These are phyloP conservation scores for Aspergillus terreus DNA, from an alignment of 2,329 filamentous ascomycete genomes.

Conservation along the genomic window DNA sequence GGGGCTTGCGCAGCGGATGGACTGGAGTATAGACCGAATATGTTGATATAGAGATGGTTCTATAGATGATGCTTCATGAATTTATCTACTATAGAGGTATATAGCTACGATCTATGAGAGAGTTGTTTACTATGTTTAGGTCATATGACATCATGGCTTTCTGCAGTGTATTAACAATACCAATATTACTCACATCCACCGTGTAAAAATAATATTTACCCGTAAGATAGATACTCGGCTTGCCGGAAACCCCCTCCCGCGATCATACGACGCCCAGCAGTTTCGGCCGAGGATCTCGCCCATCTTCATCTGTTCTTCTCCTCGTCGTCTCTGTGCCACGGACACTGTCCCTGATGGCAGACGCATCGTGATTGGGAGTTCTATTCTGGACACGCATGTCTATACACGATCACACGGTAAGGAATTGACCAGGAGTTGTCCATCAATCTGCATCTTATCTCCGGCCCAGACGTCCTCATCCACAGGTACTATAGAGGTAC, in stretches of 20 bases:
- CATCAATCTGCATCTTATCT: neutral
- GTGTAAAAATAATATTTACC: neutral
- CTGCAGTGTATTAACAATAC: neutral
- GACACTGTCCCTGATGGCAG: too few relatives aligned
- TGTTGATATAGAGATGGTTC: too few relatives aligned
- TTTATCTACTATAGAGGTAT: too few relatives aligned
- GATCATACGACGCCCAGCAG: conserved; percentile 27
- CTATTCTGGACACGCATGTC: too few relatives aligned
- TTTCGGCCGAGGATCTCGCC: neutral
- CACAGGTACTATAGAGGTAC: too few relatives aligned
- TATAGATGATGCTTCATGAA: too few relatives aligned
- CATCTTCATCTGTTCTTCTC: neutral
- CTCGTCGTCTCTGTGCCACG: neutral
- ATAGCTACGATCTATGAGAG: too few relatives aligned
- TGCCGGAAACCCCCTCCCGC: conserved; percentile 27
- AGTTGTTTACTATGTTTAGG: too few relatives aligned
- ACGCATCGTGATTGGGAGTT: too few relatives aligned
- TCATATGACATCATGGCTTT: neutral
- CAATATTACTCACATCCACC: neutral
- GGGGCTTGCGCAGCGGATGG: conserved; percentile 33
- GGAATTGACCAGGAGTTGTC: too few relatives aligned
- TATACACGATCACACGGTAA: too few relatives aligned
- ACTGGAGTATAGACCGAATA: neutral
- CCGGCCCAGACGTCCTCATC: too few relatives aligned
- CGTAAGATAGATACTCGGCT: conserved; percentile 10